Percentiles rank a stretch among this genome's conserved stretches.
phyloP scores from a whole-genome alignment of 768 basidiomycete species.

The Lyophyllum atratum region DNA sequence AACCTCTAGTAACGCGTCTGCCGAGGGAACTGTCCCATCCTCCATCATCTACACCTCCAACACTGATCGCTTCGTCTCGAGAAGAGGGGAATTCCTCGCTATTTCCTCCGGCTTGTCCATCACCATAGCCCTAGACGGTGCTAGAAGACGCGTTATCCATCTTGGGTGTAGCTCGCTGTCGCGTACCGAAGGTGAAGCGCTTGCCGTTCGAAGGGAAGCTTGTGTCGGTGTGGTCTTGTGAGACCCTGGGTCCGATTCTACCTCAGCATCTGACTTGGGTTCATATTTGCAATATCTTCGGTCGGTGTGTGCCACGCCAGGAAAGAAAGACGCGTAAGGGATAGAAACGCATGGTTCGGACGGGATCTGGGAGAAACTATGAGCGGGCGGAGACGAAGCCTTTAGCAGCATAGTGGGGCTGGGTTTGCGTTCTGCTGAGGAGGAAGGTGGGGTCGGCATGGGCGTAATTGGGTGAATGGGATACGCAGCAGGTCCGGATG shows the following conservation, averaged over 20 bases:
- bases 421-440: neutral
- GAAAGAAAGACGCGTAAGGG: slow-evolving; percentile 4
- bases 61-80: neutral
- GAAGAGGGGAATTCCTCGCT: neutral
- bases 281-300: too few species aligned
- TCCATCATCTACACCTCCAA: too few species aligned
- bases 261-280: too few species aligned
- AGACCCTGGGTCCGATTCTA: too few species aligned
- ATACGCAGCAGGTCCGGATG: slow-evolving; percentile 8
- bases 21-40: neutral
- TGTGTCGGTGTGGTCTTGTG: neutral
- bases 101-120: neutral
- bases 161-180: neutral
- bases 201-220: neutral
- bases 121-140: neutral
- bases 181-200: neutral
- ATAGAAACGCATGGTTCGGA: neutral
- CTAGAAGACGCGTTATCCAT: neutral
- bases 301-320: neutral
- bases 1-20: too few species aligned
- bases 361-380: neutral
- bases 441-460: neutral
- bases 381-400: slow-evolving; percentile 2
- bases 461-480: neutral
- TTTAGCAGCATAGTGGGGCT: neutral